Conservation (phyloP, 225 moss, liverwort and hornwort species). For the Polytrichum commune region DNA sequence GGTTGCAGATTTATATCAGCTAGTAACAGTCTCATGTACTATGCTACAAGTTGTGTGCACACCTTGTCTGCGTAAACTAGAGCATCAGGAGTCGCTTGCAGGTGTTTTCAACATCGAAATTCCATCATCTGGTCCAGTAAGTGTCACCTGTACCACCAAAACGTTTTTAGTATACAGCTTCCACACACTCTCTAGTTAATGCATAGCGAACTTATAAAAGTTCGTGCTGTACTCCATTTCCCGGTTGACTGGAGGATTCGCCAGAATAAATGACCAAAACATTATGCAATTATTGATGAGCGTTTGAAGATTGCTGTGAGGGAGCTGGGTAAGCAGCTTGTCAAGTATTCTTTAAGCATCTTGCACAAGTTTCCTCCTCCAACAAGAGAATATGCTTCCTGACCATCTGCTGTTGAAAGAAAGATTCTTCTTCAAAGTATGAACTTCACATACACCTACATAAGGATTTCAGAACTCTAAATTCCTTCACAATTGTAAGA, state of each 20-base stretch:
- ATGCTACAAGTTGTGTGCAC: no score
- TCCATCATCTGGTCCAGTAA: constrained; percentile 58
- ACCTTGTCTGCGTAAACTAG: no score
- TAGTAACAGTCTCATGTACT: no score
- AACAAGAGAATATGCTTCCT: not conserved
- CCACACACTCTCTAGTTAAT: not conserved
- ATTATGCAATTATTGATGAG: no score
- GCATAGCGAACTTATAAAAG: not conserved
- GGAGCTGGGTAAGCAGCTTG: no score
- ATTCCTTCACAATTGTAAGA: not conserved
- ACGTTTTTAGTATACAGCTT: constrained; percentile 7
- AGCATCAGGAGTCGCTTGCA: constrained; percentile 34
- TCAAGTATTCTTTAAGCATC: not conserved
- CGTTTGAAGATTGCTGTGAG: no score
- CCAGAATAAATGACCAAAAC: no score
- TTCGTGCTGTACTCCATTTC: no score
- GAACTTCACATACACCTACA: not conserved
- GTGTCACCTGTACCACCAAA: constrained; percentile 37
- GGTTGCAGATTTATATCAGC: no score
- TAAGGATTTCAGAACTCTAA: not conserved
- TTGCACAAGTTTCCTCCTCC: not conserved
- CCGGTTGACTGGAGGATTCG: no score
- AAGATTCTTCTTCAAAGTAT: no score
- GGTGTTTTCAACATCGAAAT: constrained; percentile 13
- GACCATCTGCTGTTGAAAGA: no score